These are phyloP conservation scores for Petunia hybrid DNA, from an alignment of 305 asterid genomes.

Conservation along the genomic window DNA sequence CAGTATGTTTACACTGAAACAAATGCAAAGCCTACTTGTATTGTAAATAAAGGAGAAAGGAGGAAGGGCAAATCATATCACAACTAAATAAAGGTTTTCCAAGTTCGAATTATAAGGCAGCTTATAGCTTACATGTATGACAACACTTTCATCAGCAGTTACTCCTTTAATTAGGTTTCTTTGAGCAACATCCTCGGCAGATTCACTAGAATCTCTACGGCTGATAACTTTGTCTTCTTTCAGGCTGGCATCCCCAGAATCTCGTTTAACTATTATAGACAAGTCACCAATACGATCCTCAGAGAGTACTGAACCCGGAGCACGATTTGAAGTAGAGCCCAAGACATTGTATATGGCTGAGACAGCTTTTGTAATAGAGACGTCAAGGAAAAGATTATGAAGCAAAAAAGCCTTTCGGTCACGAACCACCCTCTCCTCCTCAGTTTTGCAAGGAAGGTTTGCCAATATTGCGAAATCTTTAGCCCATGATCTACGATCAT, in stretches of 20 bases:
- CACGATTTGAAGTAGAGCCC: constrained; percentile 49
- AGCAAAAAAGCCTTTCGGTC: constrained; percentile 98
- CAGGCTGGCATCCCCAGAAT: constrained; percentile 64
- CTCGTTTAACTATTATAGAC: constrained; percentile 71
- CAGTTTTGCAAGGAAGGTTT: constrained; percentile 88
- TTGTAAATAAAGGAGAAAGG: background rate
- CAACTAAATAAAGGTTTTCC: constrained; percentile 20
- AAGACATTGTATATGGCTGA: constrained; percentile 78
- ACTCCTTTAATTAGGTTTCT: constrained; percentile 92
- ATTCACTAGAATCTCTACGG: constrained; percentile 48
- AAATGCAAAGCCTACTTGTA: constrained; percentile 21
- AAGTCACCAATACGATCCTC: constrained; percentile 83
- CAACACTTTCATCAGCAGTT: constrained; percentile 96
- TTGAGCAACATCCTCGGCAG: constrained; percentile 66
- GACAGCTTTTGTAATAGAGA: constrained; percentile 84
- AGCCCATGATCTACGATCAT: constrained; percentile 95
- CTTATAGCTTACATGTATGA: constrained; percentile 72
- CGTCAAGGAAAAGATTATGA: constrained; percentile 94
- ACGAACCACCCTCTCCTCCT: constrained; percentile 93
- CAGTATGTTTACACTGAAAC: constrained; percentile 10
- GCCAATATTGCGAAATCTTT: constrained; percentile 86
- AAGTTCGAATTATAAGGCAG: constrained; percentile 8
- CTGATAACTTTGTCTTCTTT: constrained; percentile 68
- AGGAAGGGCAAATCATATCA: constrained; percentile 6
- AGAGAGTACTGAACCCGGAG: constrained; percentile 66